Evolutionary conservation across 1,139 yeast genomes (phyloP), one percentile per base, ranked within the genome.

Genomic region (Komagataea norvegica): DNA sequence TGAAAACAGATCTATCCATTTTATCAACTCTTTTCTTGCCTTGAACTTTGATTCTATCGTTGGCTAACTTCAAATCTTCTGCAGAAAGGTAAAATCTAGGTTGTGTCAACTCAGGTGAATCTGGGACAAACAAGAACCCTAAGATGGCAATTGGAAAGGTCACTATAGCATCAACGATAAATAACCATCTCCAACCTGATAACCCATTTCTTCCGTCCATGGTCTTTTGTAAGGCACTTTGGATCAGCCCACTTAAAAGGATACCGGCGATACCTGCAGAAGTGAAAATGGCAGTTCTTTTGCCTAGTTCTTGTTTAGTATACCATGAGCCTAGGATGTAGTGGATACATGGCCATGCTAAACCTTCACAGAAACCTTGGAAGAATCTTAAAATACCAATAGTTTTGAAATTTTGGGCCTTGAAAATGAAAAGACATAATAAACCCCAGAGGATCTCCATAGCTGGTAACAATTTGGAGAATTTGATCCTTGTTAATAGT

Each of bases 161-260:
- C 27, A 79, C 65, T 35, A 74, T 55, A 10, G 79, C 80, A 55
- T 79, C 86, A 46, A 80, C 68, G 40, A 80, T 71, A 49, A 77
- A 80, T 68, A 46, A 70, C 87, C 87, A 80, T 57, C 77, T 69
- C 85, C 86, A 80, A 5, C 82, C 75, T 23, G 59, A 67, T 20
- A 74, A 59, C 2, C 82, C 80, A 37, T 54, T 55, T 8, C 53
- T 57, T 17, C 74, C 74, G 37, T 67, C 62, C 49, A 75, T 52
- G 22, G 57, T 48, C 32, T 68, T 60, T 45, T 64, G 71, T 33
- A 77, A 68, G 8, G 80, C 75, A 13, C 79, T 72, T 35, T 79
- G 78, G 31, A 79, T 60, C 36, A 75, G 65, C 18, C 83, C 83
- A 17, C 79, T 70, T 9, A 80, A 69, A 52, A 77, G 59, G 13